Evolutionary conservation across 2,329 filamentous ascomycete species (phyloP).

Genomic region (Aureobasidium vineae): DNA sequence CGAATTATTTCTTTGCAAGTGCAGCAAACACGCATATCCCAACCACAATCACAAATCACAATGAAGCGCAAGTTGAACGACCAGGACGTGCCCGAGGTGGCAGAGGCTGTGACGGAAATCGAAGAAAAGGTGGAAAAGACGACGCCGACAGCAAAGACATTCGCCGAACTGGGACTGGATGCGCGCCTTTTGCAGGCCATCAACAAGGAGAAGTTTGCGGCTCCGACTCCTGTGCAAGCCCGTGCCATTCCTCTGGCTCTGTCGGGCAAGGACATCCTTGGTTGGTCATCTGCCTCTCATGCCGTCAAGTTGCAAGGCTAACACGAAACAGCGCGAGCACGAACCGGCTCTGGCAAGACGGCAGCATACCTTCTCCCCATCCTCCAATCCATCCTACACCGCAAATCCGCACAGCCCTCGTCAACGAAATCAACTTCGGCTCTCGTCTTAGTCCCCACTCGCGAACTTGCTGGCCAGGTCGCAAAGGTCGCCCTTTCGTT

Average conservation of each 20-base stretch:
- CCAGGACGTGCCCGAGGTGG: slow-evolving; percentile 47
- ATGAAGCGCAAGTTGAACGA: slow-evolving; percentile 54
- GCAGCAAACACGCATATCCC: slow-evolving; percentile 8
- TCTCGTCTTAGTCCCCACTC: slow-evolving; percentile 90
- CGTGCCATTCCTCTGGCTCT: slow-evolving; percentile 85
- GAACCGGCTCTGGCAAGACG: slow-evolving; percentile 95
- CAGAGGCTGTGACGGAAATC: slow-evolving; percentile 29
- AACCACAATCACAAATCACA: slow-evolving; percentile 21
- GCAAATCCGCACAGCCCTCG: slow-evolving; percentile 62
- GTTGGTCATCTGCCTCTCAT: slow-evolving; percentile 37
- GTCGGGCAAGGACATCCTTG: slow-evolving; percentile 81
- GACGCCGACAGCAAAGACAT: slow-evolving; percentile 50
- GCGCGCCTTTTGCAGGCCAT: slow-evolving; percentile 81
- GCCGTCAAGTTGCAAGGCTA: slow-evolving; percentile 23
- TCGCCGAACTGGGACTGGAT: slow-evolving; percentile 77
- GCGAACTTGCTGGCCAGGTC: slow-evolving; percentile 91
- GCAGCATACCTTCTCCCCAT: slow-evolving; percentile 91
- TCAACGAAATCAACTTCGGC: slow-evolving; percentile 58
- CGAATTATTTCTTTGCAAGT: slow-evolving; percentile 15
- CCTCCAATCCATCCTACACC: slow-evolving; percentile 77
- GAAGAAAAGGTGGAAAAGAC: slow-evolving; percentile 17
- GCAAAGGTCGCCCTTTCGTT: slow-evolving; percentile 74
- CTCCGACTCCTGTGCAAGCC: slow-evolving; percentile 84
- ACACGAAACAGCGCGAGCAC: slow-evolving; percentile 67
- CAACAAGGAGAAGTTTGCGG: slow-evolving; percentile 76